A percentile compares a stretch with the other conserved stretches of the same genome.
Evolutionary conservation across 2,329 filamentous ascomycete species (phyloP).

Genomic region (Mycocentrospora acerina): DNA sequence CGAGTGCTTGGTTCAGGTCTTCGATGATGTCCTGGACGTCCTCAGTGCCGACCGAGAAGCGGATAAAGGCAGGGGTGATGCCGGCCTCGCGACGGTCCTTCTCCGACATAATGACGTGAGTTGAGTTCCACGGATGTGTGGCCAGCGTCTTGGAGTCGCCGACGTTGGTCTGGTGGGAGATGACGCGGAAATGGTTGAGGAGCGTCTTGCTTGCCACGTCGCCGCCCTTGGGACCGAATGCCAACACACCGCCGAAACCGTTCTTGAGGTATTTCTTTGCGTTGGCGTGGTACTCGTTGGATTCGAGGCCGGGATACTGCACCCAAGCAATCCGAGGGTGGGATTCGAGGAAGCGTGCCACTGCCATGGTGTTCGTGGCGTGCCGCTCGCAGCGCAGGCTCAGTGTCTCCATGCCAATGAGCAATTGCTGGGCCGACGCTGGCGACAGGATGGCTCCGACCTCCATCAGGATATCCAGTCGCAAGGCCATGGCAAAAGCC

Average conservation of each 20-base stretch:
- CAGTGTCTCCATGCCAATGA: constrained; percentile 29
- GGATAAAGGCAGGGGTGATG: not conserved
- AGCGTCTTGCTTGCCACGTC: not conserved
- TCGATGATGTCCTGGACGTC: not conserved
- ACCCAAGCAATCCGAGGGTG: constrained; percentile 28
- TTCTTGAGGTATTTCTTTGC: constrained; percentile 20
- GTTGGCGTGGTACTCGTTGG: constrained; percentile 19
- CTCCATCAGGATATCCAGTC: no score
- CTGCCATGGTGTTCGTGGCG: constrained; percentile 20
- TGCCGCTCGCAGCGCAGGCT: constrained; percentile 24
- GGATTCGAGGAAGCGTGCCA: constrained; percentile 24
- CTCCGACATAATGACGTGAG: not conserved
- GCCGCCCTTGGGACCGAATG: constrained; percentile 11
- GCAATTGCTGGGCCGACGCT: no score
- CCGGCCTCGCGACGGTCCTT: not conserved
- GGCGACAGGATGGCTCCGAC: no score
- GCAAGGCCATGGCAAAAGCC: no score
- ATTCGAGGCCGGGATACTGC: constrained; percentile 26
- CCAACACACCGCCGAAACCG: constrained; percentile 25
- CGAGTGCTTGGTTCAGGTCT: not conserved
- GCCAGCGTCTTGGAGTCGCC: not conserved
- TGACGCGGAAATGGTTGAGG: no score
- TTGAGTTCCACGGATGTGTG: not conserved
- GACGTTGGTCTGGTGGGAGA: no score
- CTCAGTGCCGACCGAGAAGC: not conserved